Evolutionary conservation across 768 basidiomycete genomes (phyloP), one percentile per base, ranked within the genome.

Genomic region (Termitomyces sp.): DNA sequence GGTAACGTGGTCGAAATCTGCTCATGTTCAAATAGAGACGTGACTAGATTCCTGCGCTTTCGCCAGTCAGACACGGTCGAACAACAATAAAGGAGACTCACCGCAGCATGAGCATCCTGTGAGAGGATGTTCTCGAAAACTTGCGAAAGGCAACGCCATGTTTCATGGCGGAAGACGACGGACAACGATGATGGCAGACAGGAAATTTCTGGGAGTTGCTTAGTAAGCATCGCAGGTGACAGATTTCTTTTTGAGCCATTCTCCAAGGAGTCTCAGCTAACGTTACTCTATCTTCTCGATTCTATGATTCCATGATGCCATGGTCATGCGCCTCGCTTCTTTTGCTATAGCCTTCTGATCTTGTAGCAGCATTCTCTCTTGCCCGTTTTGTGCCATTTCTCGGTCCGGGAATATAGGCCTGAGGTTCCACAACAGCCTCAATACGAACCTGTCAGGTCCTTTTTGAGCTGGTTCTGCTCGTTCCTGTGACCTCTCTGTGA

Each of bases 1-100:
- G 96, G 88, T 15, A 98, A 73, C 0, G 97, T 99, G 6, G 97
- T 98, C 70, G 90, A 88, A 68, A 99, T 93, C 67, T 92, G 90
- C 66, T 97, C 93, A 72, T 98, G 94, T 67, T 98, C 85, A 55
- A 99, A 81, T 35, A 98, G 80, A 5, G 94, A 94, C 26, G 94
- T 91, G 60, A 99, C 95, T 52, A 99, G 75, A 71, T 98, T 98
- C 59, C 94, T 96, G 66, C 5, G 38, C 33, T 50, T 51, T 66
- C 54, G 50, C 51, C 53, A 21, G 60, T 56, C 49, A 47, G 38
- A 52, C 23, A 35, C 17, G 14, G 19, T 26, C 55, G 14, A 49
- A 23, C 26, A 15, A 31, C 21, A 30, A 21, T 5, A 11, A 15
- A 38, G 17, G 33, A 11, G 33, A 23, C 35, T 57, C 64, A 95